phyloP scores from a whole-genome alignment of 148 eudicot species.

The Amaranthus palmeri region DNA sequence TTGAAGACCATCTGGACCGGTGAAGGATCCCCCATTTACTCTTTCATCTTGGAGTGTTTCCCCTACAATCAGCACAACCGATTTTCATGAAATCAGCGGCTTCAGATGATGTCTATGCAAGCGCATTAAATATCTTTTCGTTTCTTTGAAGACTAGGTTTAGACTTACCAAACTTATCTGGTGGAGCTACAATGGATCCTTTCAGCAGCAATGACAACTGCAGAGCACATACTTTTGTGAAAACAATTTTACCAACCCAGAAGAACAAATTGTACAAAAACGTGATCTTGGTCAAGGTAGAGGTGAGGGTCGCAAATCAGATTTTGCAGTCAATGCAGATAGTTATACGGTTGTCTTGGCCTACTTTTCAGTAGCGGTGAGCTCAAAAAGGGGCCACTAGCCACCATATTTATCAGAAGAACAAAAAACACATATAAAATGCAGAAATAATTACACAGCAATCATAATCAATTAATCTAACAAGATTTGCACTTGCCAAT shows the following conservation, averaged over 20 bases:
- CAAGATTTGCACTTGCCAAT: background rate
- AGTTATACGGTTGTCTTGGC: too few species aligned
- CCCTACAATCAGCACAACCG: conserved; percentile 42
- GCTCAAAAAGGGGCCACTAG: too few species aligned
- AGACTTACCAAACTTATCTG: conserved; percentile 83
- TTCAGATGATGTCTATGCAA: conserved; percentile 6
- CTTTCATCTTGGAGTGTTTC: conserved; percentile 97
- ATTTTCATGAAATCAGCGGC: conserved; percentile 3
- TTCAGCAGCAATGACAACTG: conserved; percentile 86
- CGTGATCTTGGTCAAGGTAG: too few species aligned
- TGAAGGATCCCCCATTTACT: conserved; percentile 88
- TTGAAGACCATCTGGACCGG: conserved; percentile 81
- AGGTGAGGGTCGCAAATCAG: too few species aligned
- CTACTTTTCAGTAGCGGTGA: too few species aligned
- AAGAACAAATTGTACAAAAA: too few species aligned
- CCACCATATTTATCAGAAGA: background rate
- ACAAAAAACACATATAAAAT: background rate
- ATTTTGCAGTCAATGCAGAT: too few species aligned
- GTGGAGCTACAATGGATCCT: conserved; percentile 98
- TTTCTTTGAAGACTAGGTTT: background rate
- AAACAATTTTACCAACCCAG: background rate
- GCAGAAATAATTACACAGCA: background rate
- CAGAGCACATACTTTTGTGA: conserved; percentile 7
- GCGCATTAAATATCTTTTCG: background rate
- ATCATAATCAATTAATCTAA: background rate